Evolutionary conservation across 2,329 filamentous ascomycete species (phyloP).

Genomic region (Scytalidium sp.): DNA sequence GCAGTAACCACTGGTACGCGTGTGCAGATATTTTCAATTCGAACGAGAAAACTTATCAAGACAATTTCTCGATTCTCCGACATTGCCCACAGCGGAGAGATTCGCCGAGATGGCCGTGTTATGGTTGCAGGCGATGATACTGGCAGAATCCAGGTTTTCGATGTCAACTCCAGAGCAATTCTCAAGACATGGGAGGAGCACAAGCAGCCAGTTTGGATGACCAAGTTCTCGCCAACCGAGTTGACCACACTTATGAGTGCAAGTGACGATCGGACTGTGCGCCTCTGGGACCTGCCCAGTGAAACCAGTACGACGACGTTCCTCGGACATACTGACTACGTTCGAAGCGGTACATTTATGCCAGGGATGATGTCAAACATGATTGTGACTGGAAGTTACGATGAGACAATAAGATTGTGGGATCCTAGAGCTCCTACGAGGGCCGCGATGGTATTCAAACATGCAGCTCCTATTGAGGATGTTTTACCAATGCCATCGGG

Average conservation of each 20-base stretch:
- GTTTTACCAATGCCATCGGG: constrained; percentile 86
- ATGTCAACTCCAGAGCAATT: constrained; percentile 84
- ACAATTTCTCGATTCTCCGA: constrained; percentile 94
- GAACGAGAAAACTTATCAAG: constrained; percentile 87
- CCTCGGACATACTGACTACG: constrained; percentile 87
- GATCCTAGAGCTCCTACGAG: constrained; percentile 72
- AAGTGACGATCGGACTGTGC: constrained; percentile 88
- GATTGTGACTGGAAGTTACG: constrained; percentile 88
- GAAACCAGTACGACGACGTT: constrained; percentile 75
- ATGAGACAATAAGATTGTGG: constrained; percentile 91
- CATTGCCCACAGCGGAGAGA: constrained; percentile 83
- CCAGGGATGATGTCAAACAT: constrained; percentile 67
- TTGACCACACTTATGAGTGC: constrained; percentile 84
- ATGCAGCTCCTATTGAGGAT: constrained; percentile 81
- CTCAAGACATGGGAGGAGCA: constrained; percentile 94
- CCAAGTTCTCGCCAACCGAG: constrained; percentile 86
- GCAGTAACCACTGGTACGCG: constrained; percentile 92
- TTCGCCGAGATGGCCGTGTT: constrained; percentile 84
- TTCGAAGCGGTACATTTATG: constrained; percentile 83
- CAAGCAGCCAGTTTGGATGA: constrained; percentile 90
- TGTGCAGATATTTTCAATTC: constrained; percentile 89
- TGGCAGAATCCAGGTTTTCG: constrained; percentile 92
- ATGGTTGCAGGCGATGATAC: constrained; percentile 89
- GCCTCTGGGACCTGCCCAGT: constrained; percentile 89
- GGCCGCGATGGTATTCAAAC: constrained; percentile 90